Conservation (phyloP, 2,329 filamentous ascomycete species). For the Colletotrichum coccodes region DNA sequence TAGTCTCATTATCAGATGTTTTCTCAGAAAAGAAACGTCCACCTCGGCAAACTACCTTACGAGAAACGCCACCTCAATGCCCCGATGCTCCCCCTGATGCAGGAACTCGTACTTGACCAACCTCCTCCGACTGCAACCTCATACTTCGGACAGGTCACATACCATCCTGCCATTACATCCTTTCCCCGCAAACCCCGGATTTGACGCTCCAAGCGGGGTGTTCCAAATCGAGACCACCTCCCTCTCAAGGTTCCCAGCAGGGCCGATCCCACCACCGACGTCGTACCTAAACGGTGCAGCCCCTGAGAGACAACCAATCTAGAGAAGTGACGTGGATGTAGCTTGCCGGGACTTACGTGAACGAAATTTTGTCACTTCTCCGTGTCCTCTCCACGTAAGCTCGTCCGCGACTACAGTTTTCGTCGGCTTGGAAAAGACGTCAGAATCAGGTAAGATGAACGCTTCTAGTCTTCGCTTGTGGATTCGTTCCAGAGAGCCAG, state of each 20-base stretch:
- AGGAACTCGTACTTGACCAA: slow-evolving; percentile 23
- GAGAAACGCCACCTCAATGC: neutral
- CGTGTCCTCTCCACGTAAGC: neutral
- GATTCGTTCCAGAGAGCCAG: neutral
- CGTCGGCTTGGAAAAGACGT: neutral
- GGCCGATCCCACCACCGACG: neutral
- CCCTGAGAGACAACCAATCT: neutral
- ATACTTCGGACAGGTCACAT: neutral
- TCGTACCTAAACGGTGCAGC: neutral
- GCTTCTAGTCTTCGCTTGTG: neutral
- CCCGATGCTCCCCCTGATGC: slow-evolving; percentile 17
- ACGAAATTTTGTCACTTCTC: neutral
- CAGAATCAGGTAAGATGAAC: neutral
- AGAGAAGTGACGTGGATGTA: neutral
- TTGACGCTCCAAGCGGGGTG: neutral
- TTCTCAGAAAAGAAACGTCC: neutral
- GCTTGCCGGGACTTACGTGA: neutral
- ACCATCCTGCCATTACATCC: neutral
- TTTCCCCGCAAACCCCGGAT: slow-evolving; percentile 25
- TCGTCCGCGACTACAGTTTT: neutral
- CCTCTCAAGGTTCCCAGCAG: neutral
- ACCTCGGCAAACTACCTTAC: neutral
- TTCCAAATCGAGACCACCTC: neutral
- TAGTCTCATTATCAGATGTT: slow-evolving; percentile 7
- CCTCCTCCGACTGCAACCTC: slow-evolving; percentile 20